Conservation (phyloP, 139 green algal species). For the Haematococcus lacustris region DNA sequence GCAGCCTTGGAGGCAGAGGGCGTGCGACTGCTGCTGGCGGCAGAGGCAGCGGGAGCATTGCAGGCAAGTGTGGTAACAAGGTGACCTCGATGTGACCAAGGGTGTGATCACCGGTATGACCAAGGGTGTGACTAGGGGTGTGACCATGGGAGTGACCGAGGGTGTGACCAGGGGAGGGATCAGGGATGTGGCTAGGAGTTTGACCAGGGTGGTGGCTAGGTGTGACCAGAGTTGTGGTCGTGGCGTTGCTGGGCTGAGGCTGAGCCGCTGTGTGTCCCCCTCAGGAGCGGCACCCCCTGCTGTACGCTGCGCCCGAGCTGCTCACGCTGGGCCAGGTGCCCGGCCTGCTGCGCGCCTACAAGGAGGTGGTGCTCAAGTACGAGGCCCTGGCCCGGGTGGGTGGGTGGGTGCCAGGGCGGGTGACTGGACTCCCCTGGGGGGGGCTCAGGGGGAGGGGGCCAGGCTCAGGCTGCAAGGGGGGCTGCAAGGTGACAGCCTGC, state of each 20-base stretch:
- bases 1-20: conserved; percentile 56
- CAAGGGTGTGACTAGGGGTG: no score
- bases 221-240: not conserved
- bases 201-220: not conserved
- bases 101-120: not conserved
- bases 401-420: no score
- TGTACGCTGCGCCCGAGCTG: conserved; percentile 51
- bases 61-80: conserved; percentile 24
- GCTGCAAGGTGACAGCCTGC: no score
- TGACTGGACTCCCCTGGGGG: no score
- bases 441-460: no score
- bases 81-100: not conserved
- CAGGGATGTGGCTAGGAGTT: not conserved
- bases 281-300: conserved; percentile 44
- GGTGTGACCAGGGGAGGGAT: not conserved
- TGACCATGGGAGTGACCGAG: no score
- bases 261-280: no score
- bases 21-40: conserved; percentile 33
- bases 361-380: conserved; percentile 71
- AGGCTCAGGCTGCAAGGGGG: no score
- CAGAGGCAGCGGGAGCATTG: conserved; percentile 39
- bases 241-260: not conserved
- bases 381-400: conserved; percentile 45
- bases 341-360: conserved; percentile 66
- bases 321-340: conserved; percentile 67